Evolutionary conservation across 257 asterid genomes (phyloP).

Genomic region (Forsythia viridissima): DNA sequence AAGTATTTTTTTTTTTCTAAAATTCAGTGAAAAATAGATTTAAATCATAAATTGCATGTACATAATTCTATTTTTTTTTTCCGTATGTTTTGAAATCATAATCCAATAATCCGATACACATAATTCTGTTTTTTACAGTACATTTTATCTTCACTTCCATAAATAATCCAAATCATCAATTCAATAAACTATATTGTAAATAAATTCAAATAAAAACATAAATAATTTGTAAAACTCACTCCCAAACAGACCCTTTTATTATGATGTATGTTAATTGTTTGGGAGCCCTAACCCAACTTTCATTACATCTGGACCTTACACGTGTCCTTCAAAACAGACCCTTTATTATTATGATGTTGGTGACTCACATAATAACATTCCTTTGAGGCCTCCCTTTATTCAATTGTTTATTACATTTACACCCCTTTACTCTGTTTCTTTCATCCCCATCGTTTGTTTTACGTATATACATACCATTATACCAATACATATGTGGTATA

Average conservation of each 20-base stretch:
- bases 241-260: too few species aligned
- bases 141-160: too few species aligned
- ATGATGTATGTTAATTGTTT: background rate
- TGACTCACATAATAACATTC: constrained; percentile 9
- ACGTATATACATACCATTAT: constrained; percentile 27
- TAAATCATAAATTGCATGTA: too few species aligned
- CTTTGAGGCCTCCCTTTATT: background rate
- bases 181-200: background rate
- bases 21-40: too few species aligned
- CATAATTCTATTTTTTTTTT: too few species aligned
- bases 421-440: constrained; percentile 12
- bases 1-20: too few species aligned
- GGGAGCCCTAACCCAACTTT: background rate
- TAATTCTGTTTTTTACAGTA: too few species aligned
- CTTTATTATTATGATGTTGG: constrained; percentile 14
- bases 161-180: background rate
- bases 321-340: constrained; percentile 24
- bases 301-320: constrained; percentile 23
- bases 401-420: background rate
- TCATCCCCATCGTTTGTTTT: constrained; percentile 27
- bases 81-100: too few species aligned
- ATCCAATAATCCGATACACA: too few species aligned
- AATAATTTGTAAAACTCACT: too few species aligned
- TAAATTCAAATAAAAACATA: too few species aligned
- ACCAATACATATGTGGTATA: background rate